Evolutionary conservation across 1,139 yeast species (phyloP).

Genomic region (Geotrichum histeridarum): DNA sequence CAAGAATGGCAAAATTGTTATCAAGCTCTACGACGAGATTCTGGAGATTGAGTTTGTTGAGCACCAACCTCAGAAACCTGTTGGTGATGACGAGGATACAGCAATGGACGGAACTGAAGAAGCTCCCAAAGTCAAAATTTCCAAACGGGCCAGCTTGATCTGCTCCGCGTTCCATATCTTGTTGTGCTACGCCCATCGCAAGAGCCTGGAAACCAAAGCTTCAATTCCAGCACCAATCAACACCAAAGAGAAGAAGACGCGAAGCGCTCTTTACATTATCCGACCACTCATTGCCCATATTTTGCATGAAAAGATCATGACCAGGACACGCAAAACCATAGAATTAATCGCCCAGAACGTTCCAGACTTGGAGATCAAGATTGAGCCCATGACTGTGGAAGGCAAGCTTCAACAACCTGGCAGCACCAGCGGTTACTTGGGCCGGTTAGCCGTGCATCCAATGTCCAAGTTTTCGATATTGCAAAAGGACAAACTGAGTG

Average conservation of each 20-base stretch:
- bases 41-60: conserved; percentile 65
- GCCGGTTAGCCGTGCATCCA: conserved; percentile 32
- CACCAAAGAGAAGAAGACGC: conserved; percentile 33
- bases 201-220: conserved; percentile 47
- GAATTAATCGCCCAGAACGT: conserved; percentile 38
- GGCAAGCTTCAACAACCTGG: not conserved
- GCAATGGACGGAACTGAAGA: conserved; percentile 20
- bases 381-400: not conserved
- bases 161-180: conserved; percentile 52
- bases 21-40: conserved; percentile 61
- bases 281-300: conserved; percentile 67
- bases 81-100: conserved; percentile 21
- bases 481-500: conserved; percentile 17
- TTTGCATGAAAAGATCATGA: conserved; percentile 53
- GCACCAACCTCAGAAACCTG: conserved; percentile 7
- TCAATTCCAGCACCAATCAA: conserved; percentile 29
- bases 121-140: conserved; percentile 10
- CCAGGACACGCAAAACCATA: conserved; percentile 43
- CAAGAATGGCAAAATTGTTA: conserved; percentile 56
- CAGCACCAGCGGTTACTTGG: conserved; percentile 24
- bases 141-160: conserved; percentile 48
- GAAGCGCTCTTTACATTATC: conserved; percentile 48
- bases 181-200: conserved; percentile 56
- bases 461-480: conserved; percentile 23
- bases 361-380: conserved; percentile 9